Base-by-base conservation (phyloP, 106 monocot species). In the Phalaenopsis equestris region DNA sequence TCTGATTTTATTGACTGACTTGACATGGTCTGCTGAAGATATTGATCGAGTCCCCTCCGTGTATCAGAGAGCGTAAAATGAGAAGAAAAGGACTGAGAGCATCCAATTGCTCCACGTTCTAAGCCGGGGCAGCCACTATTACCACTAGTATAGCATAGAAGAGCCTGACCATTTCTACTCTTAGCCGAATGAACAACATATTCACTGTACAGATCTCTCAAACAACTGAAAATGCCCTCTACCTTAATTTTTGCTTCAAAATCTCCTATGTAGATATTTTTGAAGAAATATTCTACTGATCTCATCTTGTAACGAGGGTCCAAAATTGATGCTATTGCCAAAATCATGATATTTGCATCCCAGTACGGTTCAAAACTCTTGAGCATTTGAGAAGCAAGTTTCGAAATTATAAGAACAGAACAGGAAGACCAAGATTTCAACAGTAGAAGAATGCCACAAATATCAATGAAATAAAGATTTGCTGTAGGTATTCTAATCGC, bases 231-330 rank as follows among this genome's bases (percentile, higher is more conserved):
- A 49, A 92, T 84, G 61, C 78, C 79, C 75, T 91, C 89, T 38
- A 86, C 89, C 76, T 80, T 86, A 18, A 77, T 74, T 80, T 87
- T 90, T 42, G 84, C 87, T 81, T 83, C 92, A 83, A 70, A 86
- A 61, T 79, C 78, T 30, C 89, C 82, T 21, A 56, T 76, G 56
- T 93, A 93, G 11, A 96, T 91, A 79, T 78, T 46, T 58, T 87
- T 84, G 78, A 84, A 93, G 79, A 89, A 96, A 79, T 88, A 96
- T 77, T 93, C 91, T 49, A 93, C 75, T 3, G 91, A 87, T 83
- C 91, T 93, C 93, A 93, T 93, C 80, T 96, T 96, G 78, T 90
- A 96, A 23, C 96, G 84, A 55, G 96, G 96, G 75, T 96, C 96
- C 38, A 96, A 81, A 77, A 96, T 85, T 49, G 93, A 91, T 65